A percentile compares a stretch with the other conserved stretches of the same genome.
Evolutionary conservation across 139 green algal genomes (phyloP).

Genomic region (Asterochloris erici): DNA sequence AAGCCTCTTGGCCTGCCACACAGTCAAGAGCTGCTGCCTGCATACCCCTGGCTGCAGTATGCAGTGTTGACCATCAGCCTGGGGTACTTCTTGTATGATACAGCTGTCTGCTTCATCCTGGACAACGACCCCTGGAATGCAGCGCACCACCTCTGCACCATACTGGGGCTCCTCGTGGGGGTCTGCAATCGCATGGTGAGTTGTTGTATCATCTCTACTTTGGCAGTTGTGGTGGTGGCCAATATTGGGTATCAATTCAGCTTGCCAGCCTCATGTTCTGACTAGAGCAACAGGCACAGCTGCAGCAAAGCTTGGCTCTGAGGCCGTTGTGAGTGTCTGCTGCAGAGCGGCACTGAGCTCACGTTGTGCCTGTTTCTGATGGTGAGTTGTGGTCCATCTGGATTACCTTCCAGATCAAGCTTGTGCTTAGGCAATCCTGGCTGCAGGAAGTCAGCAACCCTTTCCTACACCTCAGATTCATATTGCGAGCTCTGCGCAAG

Average conservation of each 20-base stretch:
- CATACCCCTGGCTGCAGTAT: neutral
- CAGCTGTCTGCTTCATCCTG: neutral
- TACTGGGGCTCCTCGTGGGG: conserved; percentile 3
- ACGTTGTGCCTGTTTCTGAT: conserved; percentile 10
- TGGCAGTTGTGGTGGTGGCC: too few relatives aligned
- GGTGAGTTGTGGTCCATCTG: neutral
- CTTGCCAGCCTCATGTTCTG: too few relatives aligned
- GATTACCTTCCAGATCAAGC: neutral
- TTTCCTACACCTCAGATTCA: neutral
- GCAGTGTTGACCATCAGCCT: conserved; percentile 11
- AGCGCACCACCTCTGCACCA: conserved; percentile 11
- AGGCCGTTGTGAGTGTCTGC: too few relatives aligned
- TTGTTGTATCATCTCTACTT: neutral
- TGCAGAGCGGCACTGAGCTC: conserved; percentile 16
- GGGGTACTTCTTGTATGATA: conserved; percentile 14
- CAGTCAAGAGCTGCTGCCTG: neutral
- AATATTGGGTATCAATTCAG: too few relatives aligned
- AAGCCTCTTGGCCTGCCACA: neutral
- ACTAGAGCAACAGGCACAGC: too few relatives aligned
- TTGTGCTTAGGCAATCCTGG: neutral
- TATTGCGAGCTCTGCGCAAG: too few relatives aligned
- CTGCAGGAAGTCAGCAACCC: neutral
- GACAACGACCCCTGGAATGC: conserved; percentile 10
- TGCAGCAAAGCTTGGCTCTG: too few relatives aligned
- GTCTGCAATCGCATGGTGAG: conserved; percentile 17